phyloP scores from a whole-genome alignment of 2,329 filamentous ascomycete species.

The Botryotinia convoluta region DNA sequence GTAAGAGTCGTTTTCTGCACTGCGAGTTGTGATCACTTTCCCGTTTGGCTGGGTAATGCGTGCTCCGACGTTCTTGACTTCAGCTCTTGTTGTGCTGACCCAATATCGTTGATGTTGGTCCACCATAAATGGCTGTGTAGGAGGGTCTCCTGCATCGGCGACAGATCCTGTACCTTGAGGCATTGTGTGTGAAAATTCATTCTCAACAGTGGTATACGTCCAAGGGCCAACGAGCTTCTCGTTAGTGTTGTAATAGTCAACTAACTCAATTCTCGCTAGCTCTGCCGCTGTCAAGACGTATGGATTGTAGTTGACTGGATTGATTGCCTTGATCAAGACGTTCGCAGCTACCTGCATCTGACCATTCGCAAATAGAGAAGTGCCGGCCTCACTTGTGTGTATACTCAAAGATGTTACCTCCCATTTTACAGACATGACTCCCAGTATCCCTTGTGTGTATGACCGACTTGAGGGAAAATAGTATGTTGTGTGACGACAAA shows the following conservation, averaged over 20 bases:
- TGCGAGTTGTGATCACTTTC: background rate
- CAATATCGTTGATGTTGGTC: slow-evolving; percentile 1
- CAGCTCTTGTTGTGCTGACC: slow-evolving; percentile 6
- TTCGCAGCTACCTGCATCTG: slow-evolving; percentile 10
- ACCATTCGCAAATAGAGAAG: background rate
- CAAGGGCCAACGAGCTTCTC: background rate
- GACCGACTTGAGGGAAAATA: background rate
- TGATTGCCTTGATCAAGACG: slow-evolving; percentile 10
- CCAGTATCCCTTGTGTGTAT: background rate
- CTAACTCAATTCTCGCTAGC: background rate
- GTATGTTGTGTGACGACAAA: background rate
- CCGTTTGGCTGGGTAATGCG: background rate
- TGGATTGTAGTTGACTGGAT: background rate
- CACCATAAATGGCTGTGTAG: background rate
- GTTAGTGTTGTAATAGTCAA: slow-evolving; percentile 10
- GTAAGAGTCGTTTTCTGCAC: background rate
- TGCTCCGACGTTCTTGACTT: background rate
- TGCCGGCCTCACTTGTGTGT: background rate
- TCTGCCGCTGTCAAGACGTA: background rate
- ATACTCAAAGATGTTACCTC: background rate
- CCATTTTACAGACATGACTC: slow-evolving; percentile 13
- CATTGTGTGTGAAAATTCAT: slow-evolving; percentile 11
- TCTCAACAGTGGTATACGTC: background rate
- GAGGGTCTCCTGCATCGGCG: background rate
- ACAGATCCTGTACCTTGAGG: background rate